Base-by-base conservation (phyloP, 148 eudicot species). In the Heliosperma pusillum region DNA sequence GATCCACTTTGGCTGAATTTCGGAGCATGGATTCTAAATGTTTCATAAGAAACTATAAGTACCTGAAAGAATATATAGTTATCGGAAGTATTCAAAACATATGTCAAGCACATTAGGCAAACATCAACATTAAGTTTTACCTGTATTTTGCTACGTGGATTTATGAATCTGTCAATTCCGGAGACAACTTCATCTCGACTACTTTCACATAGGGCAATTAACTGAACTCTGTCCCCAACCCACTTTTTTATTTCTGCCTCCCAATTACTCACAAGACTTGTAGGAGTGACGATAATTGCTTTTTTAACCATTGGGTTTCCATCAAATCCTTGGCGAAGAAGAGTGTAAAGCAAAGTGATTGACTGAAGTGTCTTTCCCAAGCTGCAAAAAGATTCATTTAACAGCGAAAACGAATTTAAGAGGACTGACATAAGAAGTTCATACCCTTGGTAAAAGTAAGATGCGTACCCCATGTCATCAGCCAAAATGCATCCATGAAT, bases 211-310 rank as follows among this genome's bases (percentile, higher is more conserved):
- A 96, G 81, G 42, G 99, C 97, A 85, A 92, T 86, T 70, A 90
- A 91, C 67, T 86, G 86, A 71, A 96, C 88, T 87, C 91, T 90
- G 17, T 87, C 90, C 72, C 94, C 97, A 30, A 96, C 93, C 99
- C 99, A 96, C 79, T 96, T 96, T 58, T 80, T 82, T 29, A 96
- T 92, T 86, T 96, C 99, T 75, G 99, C 97, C 78, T 96, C 99
- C 99, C 99, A 96, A 59, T 96, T 96, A 77, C 97, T 92, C 44
- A 96, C 99, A 69, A 96, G 90, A 82, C 99, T 96, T 64, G 97
- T 92, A 40, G 99, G 97, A 76, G 99, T 96, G 29, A 96, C 99
- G 79, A 96, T 90, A 76, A 96, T 86, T 70, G 94, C 97, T 84
- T 92, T 96, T 21, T 81, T 89, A 75, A 96, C 97, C 95, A 92